phyloP scores from a whole-genome alignment of 257 asterid species.

The Nyctanthes arbortristis region DNA sequence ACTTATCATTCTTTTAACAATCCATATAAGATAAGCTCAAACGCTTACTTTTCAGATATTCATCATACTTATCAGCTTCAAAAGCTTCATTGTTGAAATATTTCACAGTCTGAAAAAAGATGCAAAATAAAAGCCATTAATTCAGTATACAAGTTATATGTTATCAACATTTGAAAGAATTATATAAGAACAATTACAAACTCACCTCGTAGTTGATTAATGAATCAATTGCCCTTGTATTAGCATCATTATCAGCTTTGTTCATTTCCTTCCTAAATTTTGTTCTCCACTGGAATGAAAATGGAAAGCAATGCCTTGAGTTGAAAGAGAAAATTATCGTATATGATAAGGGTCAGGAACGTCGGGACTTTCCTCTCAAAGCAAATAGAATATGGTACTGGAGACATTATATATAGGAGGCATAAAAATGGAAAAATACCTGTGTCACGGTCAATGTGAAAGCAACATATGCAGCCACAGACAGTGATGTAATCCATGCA shows the following conservation, averaged over 20 bases:
- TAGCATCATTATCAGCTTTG: conserved; percentile 97
- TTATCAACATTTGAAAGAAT: conserved; percentile 16
- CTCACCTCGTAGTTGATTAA: conserved; percentile 93
- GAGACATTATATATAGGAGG: too few relatives aligned
- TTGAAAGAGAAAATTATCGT: too few relatives aligned
- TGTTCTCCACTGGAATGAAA: conserved; percentile 86
- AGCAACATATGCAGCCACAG: conserved; percentile 78
- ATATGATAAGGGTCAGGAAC: too few relatives aligned
- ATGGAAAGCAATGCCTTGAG: conserved; percentile 18
- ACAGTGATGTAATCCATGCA: conserved; percentile 93
- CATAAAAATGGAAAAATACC: conserved; percentile 42
- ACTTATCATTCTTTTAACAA: too few relatives aligned
- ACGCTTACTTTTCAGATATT: conserved; percentile 79
- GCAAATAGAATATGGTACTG: too few relatives aligned
- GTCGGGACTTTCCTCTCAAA: too few relatives aligned
- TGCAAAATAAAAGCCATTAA: conserved; percentile 7
- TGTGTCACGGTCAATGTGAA: conserved; percentile 87
- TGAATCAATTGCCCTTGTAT: conserved; percentile 87
- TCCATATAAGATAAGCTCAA: conserved; percentile 8
- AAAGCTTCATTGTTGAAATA: conserved; percentile 87
- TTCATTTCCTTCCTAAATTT: conserved; percentile 95
- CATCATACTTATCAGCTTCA: conserved; percentile 91
- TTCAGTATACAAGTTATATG: conserved; percentile 13
- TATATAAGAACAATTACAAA: conserved; percentile 17
- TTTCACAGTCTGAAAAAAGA: conserved; percentile 82